phyloP scores from a whole-genome alignment of 306 rosid genomes.

The Gillenia trifoliata region DNA sequence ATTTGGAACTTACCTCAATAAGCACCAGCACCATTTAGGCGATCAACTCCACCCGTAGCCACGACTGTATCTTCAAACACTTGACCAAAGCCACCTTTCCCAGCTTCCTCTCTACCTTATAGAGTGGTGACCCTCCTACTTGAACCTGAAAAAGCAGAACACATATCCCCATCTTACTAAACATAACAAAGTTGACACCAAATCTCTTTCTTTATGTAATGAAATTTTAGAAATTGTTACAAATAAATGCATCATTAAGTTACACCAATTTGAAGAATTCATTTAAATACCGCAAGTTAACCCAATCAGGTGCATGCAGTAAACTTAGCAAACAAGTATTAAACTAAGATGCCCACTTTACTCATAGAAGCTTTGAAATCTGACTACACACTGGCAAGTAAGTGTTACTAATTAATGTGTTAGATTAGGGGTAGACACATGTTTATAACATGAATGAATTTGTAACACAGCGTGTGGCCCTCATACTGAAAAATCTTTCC shows the following conservation, averaged over 20 bases:
- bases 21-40: slow-evolving; percentile 66
- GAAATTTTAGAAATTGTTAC: background rate
- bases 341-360: background rate
- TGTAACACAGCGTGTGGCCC: background rate
- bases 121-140: slow-evolving; percentile 85
- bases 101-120: slow-evolving; percentile 74
- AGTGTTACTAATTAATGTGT: background rate
- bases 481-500: background rate
- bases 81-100: slow-evolving; percentile 96
- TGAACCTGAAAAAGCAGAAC: slow-evolving; percentile 45
- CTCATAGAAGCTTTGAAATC: no score
- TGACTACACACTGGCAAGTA: background rate
- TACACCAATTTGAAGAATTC: background rate
- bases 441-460: background rate
- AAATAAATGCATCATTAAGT: background rate
- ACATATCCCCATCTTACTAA: background rate
- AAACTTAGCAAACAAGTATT: background rate
- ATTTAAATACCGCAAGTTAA: background rate
- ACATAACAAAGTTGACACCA: background rate
- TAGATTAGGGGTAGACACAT: background rate
- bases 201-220: background rate
- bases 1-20: slow-evolving; percentile 47
- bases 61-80: slow-evolving; percentile 86
- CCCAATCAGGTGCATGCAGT: background rate
- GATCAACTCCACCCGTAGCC: slow-evolving; percentile 73